A percentile compares a stretch with the other conserved stretches of the same genome.
These are phyloP conservation scores for Colletotrichum shisoi DNA, from an alignment of 2,329 filamentous ascomycete genomes.

Conservation along the genomic window DNA sequence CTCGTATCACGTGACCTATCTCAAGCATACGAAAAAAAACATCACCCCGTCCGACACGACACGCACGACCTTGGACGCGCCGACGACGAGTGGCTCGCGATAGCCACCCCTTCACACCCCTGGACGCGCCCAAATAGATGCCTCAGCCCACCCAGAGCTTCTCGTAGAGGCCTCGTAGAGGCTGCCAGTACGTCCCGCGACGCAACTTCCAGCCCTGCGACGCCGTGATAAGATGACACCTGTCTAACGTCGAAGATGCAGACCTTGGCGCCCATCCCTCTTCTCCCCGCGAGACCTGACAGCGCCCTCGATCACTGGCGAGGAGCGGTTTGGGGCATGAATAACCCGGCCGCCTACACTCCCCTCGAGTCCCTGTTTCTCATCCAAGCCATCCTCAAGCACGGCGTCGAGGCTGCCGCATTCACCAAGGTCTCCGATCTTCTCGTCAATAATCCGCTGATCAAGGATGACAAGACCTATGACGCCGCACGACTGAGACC, in stretches of 20 bases:
- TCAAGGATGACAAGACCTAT: slow-evolving; percentile 75
- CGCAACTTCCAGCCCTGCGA: slow-evolving; percentile 36
- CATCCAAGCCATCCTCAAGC: slow-evolving; percentile 77
- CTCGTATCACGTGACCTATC: slow-evolving; percentile 27
- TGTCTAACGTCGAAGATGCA: slow-evolving; percentile 39
- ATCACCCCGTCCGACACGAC: slow-evolving; percentile 21
- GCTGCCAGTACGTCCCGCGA: slow-evolving; percentile 40
- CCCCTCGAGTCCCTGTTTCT: slow-evolving; percentile 85
- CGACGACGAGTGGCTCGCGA: slow-evolving; percentile 29
- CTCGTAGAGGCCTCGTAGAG: slow-evolving; percentile 39
- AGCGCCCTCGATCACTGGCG: slow-evolving; percentile 64
- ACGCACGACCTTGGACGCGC: slow-evolving; percentile 31
- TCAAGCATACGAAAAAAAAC: slow-evolving; percentile 29
- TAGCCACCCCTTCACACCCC: slow-evolving; percentile 28
- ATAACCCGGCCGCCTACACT: slow-evolving; percentile 72
- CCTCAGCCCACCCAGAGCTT: slow-evolving; percentile 34
- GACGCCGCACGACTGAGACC: slow-evolving; percentile 77
- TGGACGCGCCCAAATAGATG: slow-evolving; percentile 38
- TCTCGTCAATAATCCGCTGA: slow-evolving; percentile 75
- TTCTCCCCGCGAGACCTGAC: slow-evolving; percentile 61
- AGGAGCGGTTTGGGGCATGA: slow-evolving; percentile 65
- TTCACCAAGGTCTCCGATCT: slow-evolving; percentile 78
- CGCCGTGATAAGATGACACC: slow-evolving; percentile 27
- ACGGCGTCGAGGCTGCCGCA: slow-evolving; percentile 70
- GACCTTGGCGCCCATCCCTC: slow-evolving; percentile 65